Base-by-base conservation (phyloP, 2,329 filamentous ascomycete species). In the Fonsecaea erecta region DNA sequence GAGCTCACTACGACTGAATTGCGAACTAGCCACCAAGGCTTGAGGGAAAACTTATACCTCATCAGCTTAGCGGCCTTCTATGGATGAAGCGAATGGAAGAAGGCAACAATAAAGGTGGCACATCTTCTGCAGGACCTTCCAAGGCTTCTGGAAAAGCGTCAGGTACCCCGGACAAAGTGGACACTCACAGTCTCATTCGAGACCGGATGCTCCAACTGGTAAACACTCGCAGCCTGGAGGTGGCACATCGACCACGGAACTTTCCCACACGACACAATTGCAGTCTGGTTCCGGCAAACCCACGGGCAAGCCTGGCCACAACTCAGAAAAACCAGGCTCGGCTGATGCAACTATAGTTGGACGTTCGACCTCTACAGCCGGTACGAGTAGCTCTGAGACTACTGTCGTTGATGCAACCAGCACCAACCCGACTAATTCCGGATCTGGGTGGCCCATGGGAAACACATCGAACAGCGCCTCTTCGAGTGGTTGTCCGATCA, bases 11-110 rank as follows among this genome's bases (percentile, higher is more conserved):
- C 90, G 64, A 85, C 85, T 34, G 62, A 72, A 34, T 46, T 67
- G 16, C 40, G 60, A 11, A 64, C 26, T 92, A 90, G 0, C 92
- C 92, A 0, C 83, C 84, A 51, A 88, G 84, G 0, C 84, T 97
- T 73, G 86, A 82, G 64, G 87, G 86, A 63, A 80, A 84, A 0
- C 81, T 97, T 8, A 92, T 95, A 79, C 86, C 89, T 52, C 93
- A 97, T 72, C 93, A 97, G 74, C 88, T 91, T 71, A 80, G 94
- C 18, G 91, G 90, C 2, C 76, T 94, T 40, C 83, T 86, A 1
- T 95, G 91, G 91, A 85, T 95, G 79, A 87, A 87, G 72, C 84
- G 85, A 6, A 90, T 89, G 81, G 91, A 94, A 75, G 83, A 86
- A 63, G 87, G 90, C 8, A 83, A 80, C 1, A 87, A 88, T 59